Percentiles rank a stretch among this genome's conserved stretches.
These are phyloP conservation scores for Nicotiana knightiana DNA, from an alignment of 257 asterid species.

Conservation along the genomic window DNA sequence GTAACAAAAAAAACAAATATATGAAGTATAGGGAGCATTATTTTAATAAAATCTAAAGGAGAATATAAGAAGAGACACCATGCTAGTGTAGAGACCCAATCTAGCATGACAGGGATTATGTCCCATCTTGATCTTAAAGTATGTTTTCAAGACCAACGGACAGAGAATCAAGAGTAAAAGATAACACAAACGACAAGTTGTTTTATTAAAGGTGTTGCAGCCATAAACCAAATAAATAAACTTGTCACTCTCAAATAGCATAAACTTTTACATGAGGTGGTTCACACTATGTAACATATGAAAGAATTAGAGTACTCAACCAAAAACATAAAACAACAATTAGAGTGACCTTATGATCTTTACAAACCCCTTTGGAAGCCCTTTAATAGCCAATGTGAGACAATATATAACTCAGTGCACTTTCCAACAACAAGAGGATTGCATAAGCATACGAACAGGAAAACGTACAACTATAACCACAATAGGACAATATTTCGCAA, in stretches of 20 bases:
- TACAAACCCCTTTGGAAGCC: background rate
- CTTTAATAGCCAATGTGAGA: background rate
- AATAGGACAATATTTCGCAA: background rate
- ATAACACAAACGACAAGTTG: background rate
- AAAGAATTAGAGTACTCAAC: slow-evolving; percentile 1
- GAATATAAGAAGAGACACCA: background rate
- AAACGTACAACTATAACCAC: background rate
- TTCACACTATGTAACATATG: background rate
- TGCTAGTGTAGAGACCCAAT: background rate
- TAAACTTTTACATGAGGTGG: background rate
- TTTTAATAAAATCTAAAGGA: background rate
- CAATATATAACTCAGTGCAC: background rate
- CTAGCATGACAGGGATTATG: background rate
- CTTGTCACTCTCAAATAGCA: background rate
- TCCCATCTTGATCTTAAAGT: background rate
- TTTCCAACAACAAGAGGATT: background rate
- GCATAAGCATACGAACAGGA: background rate
- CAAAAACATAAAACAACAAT: background rate
- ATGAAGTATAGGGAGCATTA: background rate
- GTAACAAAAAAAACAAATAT: background rate
- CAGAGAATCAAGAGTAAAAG: background rate
- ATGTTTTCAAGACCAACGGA: background rate
- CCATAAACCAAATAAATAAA: background rate
- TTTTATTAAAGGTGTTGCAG: background rate
- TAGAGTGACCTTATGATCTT: background rate